Base-by-base conservation (phyloP, 73 alveolate genomes). In the Blepharisma stoltei region DNA sequence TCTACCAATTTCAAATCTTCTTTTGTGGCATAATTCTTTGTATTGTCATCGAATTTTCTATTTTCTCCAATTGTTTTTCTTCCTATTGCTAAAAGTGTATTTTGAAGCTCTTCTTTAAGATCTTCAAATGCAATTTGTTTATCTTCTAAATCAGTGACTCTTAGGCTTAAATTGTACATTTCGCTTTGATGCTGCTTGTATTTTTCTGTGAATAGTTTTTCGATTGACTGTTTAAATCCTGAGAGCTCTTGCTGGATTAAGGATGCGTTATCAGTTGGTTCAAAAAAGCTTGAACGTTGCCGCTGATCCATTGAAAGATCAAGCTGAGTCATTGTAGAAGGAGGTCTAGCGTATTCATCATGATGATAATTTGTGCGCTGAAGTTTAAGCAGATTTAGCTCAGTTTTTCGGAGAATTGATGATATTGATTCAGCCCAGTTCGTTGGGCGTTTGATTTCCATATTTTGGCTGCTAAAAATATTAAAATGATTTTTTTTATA, bases 371-470 rank as follows among this genome's bases (percentile, higher is more conserved):
- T 60, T 32, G 41, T 0, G 41, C 41, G 41, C 5, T 60, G 73
- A 47, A 60, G 14, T 11, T 38, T 14, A 25, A 60, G 14, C 46
- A 60, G 46, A 25, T 60, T 60, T 38, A 60, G 38, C 73, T 60
- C 73, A 8, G 73, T 60, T 38, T 60, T 60, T n/a, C 73, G 73
- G 23, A 60, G 73, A 60, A 60, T n/a, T n/a, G 73, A 60, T n/a
- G 49, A 20, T 8, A 60, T 60, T 14, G 38, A 20, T 38, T 60
- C 73, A 38, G 49, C 23, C 73, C 73, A 60, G 41, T 32, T 32
- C 41, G 41, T 32, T 32, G 41, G 41, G 41, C 41, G 41, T 32
- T 32, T 32, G 41, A 32, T 32, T 32, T 32, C 41, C 41, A 32
- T 32, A 32, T n/a, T n/a, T n/a, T n/a, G n/a, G n/a, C n/a, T n/a